phyloP scores from a whole-genome alignment of 768 basidiomycete genomes.

The Termitomyces sp. region DNA sequence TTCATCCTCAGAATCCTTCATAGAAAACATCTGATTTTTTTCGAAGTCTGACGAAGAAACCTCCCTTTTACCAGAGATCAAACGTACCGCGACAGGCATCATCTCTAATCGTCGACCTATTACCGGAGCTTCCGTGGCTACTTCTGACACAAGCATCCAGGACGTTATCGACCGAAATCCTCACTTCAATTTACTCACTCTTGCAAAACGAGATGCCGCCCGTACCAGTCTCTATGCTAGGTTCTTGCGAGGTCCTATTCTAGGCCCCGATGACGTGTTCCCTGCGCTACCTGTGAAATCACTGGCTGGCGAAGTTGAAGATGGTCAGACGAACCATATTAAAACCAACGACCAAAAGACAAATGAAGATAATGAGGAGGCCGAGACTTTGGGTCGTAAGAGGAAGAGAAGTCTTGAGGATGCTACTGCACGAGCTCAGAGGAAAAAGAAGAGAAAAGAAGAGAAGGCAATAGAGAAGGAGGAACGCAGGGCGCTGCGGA shows the following conservation, averaged over 20 bases:
- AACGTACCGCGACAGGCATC: conserved; percentile 69
- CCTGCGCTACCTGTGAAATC: neutral
- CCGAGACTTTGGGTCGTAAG: conserved; percentile 6
- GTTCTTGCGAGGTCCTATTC: conserved; percentile 75
- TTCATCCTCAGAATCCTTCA: neutral
- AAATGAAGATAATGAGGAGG: conserved; percentile 7
- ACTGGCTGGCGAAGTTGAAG: neutral
- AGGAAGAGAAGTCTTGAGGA: conserved; percentile 7
- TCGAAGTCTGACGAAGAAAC: conserved; percentile 10
- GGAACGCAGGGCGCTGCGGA: conserved; percentile 14
- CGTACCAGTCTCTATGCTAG: conserved; percentile 68
- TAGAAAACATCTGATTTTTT: neutral
- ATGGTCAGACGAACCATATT: neutral
- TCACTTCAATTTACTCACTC: conserved; percentile 47
- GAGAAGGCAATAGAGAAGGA: conserved; percentile 17
- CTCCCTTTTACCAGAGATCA: conserved; percentile 5
- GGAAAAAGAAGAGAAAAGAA: conserved; percentile 12
- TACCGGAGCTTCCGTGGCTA: conserved; percentile 42
- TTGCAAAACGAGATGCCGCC: conserved; percentile 77
- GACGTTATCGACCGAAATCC: conserved; percentile 22
- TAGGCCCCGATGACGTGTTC: conserved; percentile 40
- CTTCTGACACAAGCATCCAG: conserved; percentile 41
- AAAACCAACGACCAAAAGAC: neutral
- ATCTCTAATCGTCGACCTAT: conserved; percentile 65
- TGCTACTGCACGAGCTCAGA: conserved; percentile 2